Evolutionary conservation across 306 rosid genomes (phyloP).

Genomic region (Fragaria vesca): DNA sequence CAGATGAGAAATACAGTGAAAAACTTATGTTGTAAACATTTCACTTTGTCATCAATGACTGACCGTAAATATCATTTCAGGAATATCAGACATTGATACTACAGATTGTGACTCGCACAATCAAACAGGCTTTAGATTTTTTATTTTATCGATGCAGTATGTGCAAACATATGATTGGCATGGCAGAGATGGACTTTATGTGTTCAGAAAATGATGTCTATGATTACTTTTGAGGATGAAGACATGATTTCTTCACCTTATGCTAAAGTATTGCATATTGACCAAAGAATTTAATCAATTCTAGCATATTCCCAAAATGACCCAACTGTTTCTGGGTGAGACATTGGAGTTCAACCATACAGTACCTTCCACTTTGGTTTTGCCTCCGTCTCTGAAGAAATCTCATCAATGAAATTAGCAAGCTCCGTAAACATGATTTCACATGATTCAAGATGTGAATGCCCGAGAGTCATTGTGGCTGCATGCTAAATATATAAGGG

Average conservation of each 20-base stretch:
- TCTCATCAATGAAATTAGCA: constrained; percentile 81
- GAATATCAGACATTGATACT: neutral
- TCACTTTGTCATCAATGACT: neutral
- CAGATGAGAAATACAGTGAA: neutral
- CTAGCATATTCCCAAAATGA: neutral
- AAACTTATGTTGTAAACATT: neutral
- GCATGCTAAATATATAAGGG: constrained; percentile 65
- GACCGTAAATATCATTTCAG: neutral
- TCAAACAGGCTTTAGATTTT: too few relatives aligned
- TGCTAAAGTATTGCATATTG: constrained; percentile 3
- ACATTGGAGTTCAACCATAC: constrained; percentile 17
- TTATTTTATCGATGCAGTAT: neutral
- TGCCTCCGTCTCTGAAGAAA: constrained; percentile 86
- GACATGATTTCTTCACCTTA: neutral
- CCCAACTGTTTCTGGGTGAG: neutral
- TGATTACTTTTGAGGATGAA: neutral
- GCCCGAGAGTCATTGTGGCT: constrained; percentile 99
- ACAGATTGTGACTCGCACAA: neutral
- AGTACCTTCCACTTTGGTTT: constrained; percentile 97
- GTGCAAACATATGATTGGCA: neutral
- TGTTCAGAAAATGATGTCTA: neutral
- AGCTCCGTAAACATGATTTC: constrained; percentile 95
- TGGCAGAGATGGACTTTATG: neutral
- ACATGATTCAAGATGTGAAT: constrained; percentile 88
- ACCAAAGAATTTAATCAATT: neutral